Evolutionary conservation across 306 rosid genomes (phyloP), one percentile per base, ranked within the genome.

Genomic region (Malus sylvestris): DNA sequence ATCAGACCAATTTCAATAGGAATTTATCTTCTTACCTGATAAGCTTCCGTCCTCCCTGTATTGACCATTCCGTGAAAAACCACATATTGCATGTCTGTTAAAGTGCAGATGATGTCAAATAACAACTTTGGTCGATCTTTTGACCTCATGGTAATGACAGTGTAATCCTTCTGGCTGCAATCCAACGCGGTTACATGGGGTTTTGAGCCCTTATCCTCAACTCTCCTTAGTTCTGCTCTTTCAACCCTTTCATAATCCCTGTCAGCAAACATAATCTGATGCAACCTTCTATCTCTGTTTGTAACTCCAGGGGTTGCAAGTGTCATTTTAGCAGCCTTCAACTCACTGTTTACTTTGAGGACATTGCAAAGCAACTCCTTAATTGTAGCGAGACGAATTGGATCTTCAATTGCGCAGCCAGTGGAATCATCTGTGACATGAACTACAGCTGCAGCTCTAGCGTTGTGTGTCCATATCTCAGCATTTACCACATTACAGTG

Each of bases 401-500:
- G 89, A 72, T 95, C 96, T 64, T 85, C 71, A 74, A 95, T 89
- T 51, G 97, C 96, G 11, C 83, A 52, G 16, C 96, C 91, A 38
- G 91, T 86, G 70, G 76, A 77, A 40, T 84, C 89, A 79, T 92
- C 99, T 2, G 97, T 92, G 62, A 95, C 98, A 40, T 92, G 91
- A 70, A 89, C 93, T 52, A 95, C 93, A 64, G 98, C 99, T 11
- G 97, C 99, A 78, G 98, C 97, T 74, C 97, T 83, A 18, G 86
- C 78, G 76, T 92, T 95, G 78, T 92, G 99, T n/a, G 99, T 95
- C 99, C 99, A 95, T 76, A 95, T 85, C 86, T 91, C 99, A 19
- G 97, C 97, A 71, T 81, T 95, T 67, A 88, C 96, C 60, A 95
- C 96, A 77, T 85, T 92, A 63, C 97, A 95, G 79, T 77, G 92